Conservation (phyloP, 2,329 filamentous ascomycete genomes). For the Fusarium gaditjirri region DNA sequence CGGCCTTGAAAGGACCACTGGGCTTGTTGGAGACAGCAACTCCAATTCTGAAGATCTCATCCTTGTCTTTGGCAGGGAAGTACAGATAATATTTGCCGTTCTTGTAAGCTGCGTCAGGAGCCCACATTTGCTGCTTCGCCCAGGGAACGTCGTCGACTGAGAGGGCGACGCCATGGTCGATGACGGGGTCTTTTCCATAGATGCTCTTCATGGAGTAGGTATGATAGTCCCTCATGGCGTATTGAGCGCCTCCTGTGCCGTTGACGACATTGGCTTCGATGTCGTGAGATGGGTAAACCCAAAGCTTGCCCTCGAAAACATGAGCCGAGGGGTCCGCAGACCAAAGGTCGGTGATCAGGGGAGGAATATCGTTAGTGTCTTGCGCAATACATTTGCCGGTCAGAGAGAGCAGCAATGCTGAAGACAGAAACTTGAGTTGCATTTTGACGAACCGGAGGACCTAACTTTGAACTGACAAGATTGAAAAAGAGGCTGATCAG, state of each 20-base stretch:
- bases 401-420: not conserved
- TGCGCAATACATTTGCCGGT: not conserved
- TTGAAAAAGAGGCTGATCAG: not conserved
- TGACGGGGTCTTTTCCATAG: constrained; percentile 1
- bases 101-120: constrained; percentile 18
- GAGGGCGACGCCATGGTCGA: constrained; percentile 6
- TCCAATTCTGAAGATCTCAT: constrained; percentile 18
- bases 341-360: constrained; percentile 14
- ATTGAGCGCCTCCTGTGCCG: not conserved
- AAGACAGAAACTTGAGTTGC: not conserved
- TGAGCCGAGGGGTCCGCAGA: constrained; percentile 21
- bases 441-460: not conserved
- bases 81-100: constrained; percentile 29
- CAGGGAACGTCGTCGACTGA: constrained; percentile 9
- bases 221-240: constrained; percentile 20
- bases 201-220: constrained; percentile 18
- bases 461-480: not conserved
- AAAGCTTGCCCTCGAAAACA: constrained; percentile 9
- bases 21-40: constrained; percentile 13
- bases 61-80: constrained; percentile 24
- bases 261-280: not conserved
- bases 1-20: constrained; percentile 13
- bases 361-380: not conserved
- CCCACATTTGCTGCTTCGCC: constrained; percentile 19
- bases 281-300: constrained; percentile 19